A percentile compares a stretch with the other conserved stretches of the same genome.
Conservation (phyloP, 2,329 filamentous ascomycete species). For the Colletotrichum cereale region DNA sequence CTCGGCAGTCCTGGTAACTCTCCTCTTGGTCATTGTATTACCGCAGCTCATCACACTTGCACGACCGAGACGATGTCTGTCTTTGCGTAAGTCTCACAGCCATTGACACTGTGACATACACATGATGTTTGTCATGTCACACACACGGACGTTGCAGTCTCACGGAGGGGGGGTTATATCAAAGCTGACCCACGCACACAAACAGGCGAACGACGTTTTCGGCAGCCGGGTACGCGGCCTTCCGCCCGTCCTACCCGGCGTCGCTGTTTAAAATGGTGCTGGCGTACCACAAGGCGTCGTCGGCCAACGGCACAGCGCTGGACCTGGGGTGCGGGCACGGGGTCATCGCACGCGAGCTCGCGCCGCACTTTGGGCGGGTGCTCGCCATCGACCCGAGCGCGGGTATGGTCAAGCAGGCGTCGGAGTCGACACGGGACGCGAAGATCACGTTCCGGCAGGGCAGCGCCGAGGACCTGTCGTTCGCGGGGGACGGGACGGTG, state of each 20-base stretch:
- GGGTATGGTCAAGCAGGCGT: conserved; percentile 68
- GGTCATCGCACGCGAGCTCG: conserved; percentile 65
- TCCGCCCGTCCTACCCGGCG: conserved; percentile 70
- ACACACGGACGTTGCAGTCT: neutral
- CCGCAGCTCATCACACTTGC: neutral
- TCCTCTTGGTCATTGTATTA: neutral
- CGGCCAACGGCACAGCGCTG: conserved; percentile 52
- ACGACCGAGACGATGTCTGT: conserved; percentile 56
- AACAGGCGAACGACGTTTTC: conserved; percentile 67
- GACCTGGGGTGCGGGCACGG: conserved; percentile 77
- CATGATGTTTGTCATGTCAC: neutral
- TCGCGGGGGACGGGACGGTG: conserved; percentile 61
- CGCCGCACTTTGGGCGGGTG: conserved; percentile 63
- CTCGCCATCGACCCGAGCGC: conserved; percentile 69
- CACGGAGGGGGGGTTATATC: too few relatives aligned
- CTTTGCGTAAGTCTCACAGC: conserved; percentile 57
- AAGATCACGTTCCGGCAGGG: conserved; percentile 64
- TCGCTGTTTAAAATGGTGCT: conserved; percentile 67
- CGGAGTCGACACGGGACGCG: conserved; percentile 52
- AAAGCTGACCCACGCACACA: conserved; percentile 34
- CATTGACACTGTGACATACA: too few relatives aligned
- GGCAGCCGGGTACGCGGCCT: conserved; percentile 68
- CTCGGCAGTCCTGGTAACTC: neutral
- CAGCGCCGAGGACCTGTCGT: conserved; percentile 66
- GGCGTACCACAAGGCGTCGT: conserved; percentile 61